Evolutionary conservation across 495 filamentous ascomycete genomes (phyloP), one percentile per base, ranked within the genome.

Genomic region (Xylaria intraflava): DNA sequence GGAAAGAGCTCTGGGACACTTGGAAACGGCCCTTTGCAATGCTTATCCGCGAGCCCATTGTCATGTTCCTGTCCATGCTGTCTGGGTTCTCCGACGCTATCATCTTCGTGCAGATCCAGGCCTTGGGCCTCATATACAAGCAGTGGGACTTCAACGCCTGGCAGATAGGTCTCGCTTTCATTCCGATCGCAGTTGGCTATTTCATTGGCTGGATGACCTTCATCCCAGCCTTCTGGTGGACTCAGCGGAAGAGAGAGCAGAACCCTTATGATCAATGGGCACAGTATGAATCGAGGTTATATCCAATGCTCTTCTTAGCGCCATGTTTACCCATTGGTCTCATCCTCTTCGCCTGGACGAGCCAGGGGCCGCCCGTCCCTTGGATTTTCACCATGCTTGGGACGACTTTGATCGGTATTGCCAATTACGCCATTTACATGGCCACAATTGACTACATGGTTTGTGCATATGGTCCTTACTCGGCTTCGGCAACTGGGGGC

Each of bases 361-460:
- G 73, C 1, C 75, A 78, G 46, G 84, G 83, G 0, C 83, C 84
- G 2, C 78, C 77, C 1, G 70, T 79, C 2, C 84, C 78, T 46
- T 87, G 83, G 82, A 79, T 82, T 33, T 78, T 73, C 6, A 77
- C 81, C 4, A 74, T 80, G 69, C 67, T 85, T 17, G 83, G 82
- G 41, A 71, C 72, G 1, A 72, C 72, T 19, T 62, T 86, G n/a
- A 82, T 87, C 50, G 83, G 81, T 8, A 83, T 85, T 49, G 83
- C 83, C 22, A 85, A 87, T 60, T 86, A 86, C 56, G 73, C 76
- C 42, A 86, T 87, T 57, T 86, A 87, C 68, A 88, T 89, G 85
- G 85, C 84, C 0, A 89, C 87, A 0, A 87, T 90, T 52, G 87
- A 91, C 58, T 91, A 91, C 70, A 90, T 89, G 87, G 81, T 90